Evolutionary conservation across 768 basidiomycete species (phyloP), one percentile per base, ranked within the genome.

Genomic region (Mycena vitilis): DNA sequence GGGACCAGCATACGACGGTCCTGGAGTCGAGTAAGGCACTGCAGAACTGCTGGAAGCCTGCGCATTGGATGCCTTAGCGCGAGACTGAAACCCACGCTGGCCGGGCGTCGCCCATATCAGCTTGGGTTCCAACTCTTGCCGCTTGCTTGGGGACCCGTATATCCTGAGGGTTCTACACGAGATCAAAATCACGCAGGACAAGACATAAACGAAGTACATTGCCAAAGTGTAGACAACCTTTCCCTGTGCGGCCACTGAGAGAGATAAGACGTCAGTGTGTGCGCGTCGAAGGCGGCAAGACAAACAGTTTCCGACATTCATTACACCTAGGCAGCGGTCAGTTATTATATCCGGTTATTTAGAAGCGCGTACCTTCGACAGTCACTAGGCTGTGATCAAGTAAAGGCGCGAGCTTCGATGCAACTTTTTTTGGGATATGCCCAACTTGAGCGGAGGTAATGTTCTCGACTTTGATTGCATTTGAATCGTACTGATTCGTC

Each of bases 401-500:
- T 25, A 95, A 81, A 1, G 92, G 89, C 6, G 95, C 86, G 20
- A 96, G 81, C 71, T 86, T 85, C 0, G 76, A 60, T 0, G 88
- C 92, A 15, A 91, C 83, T 23, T 78, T 80, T 40, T 86, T 84
- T 2, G 93, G 90, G 25, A 96, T 75, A 78, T 96, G 95, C 2
- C 95, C 95, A 4, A 96, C 94, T 85, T 95, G 91, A 15, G 80
- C 80, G 1, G 83, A 82, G 2, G 85, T 82, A 48, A 95, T 94
- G 74, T 96, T 96, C 75, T 87, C 83, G 34, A 96, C 94, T 81
- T 93, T 88, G 30, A 95, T 90, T 2, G 92, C 91, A 77, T 94
- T 93, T 36, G 91, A 81, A 66, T 96, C 95, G 74, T 90, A 91
- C 51, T 34, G 68, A 75, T 95, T 95, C 0, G 75, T 13, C 60